These are phyloP conservation scores for Cardamine resedifolia DNA, from an alignment of 345 rosid species.

Conservation along the genomic window DNA sequence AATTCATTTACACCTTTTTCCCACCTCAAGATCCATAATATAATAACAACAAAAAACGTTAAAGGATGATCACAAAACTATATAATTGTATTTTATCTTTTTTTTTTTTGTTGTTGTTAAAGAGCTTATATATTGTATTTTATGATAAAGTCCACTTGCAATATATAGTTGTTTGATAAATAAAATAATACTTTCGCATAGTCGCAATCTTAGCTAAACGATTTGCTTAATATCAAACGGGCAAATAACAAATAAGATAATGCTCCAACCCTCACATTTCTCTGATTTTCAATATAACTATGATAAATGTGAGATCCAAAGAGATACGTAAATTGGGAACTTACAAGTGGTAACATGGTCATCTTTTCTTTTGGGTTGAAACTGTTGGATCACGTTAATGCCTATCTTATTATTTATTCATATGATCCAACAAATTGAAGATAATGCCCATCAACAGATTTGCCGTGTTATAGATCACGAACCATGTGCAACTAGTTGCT, in stretches of 20 bases:
- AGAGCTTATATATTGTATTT: background rate
- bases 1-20: background rate
- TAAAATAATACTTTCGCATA: background rate
- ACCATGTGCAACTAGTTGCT: slow-evolving; percentile 25
- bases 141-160: slow-evolving; percentile 18
- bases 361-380: background rate
- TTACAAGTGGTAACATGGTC: slow-evolving; percentile 21
- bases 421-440: slow-evolving; percentile 12
- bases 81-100: no score
- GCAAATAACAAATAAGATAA: slow-evolving; percentile 5
- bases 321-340: background rate
- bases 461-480: slow-evolving; percentile 15
- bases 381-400: slow-evolving; percentile 9
- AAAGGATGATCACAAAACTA: background rate
- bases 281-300: background rate
- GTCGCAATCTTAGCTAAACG: background rate
- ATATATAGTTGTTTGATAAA: background rate
- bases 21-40: slow-evolving; percentile 3
- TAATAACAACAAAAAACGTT: background rate
- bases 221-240: background rate
- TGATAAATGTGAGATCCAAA: background rate
- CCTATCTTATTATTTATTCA: slow-evolving; percentile 20
- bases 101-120: no score
- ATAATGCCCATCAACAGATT: slow-evolving; percentile 17
- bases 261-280: background rate